These are phyloP conservation scores for Boletus pseudo-olivaceus DNA, from an alignment of 768 basidiomycete genomes.

Conservation along the genomic window DNA sequence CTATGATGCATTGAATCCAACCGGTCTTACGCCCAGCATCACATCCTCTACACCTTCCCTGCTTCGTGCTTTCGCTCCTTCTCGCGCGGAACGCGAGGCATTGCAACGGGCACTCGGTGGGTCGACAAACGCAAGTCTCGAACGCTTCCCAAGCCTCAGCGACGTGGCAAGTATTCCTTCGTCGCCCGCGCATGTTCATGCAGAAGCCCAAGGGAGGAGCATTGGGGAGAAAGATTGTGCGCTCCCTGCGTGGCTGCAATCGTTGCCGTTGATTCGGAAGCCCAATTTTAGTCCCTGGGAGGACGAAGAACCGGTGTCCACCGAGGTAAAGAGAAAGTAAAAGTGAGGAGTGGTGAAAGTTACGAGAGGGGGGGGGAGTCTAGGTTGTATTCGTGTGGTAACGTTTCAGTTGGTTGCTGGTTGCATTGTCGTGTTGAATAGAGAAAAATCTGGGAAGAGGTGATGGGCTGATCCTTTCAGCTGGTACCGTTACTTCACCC, in stretches of 20 bases:
- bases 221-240: constrained; percentile 30
- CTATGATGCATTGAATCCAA: constrained; percentile 61
- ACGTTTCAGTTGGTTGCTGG: constrained; percentile 14
- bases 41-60: constrained; percentile 47
- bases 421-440: constrained; percentile 12
- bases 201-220: constrained; percentile 21
- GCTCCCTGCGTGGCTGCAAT: constrained; percentile 66
- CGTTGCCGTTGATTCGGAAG: constrained; percentile 63
- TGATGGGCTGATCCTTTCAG: constrained; percentile 23
- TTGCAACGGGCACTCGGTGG: constrained; percentile 76
- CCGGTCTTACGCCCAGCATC: constrained; percentile 41
- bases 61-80: constrained; percentile 83
- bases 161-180: constrained; percentile 71
- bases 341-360: background rate
- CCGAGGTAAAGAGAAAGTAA: constrained; percentile 24
- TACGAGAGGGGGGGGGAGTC: background rate
- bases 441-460: constrained; percentile 11
- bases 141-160: constrained; percentile 73
- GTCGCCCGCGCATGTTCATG: constrained; percentile 57
- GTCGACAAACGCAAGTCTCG: constrained; percentile 70
- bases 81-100: constrained; percentile 82
- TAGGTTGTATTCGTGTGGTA: constrained; percentile 9
- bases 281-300: constrained; percentile 82
- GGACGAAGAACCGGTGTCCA: constrained; percentile 51
- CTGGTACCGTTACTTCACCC: constrained; percentile 21